A percentile compares a stretch with the other conserved stretches of the same genome.
Conservation (phyloP, 225 moss, liverwort and hornwort species). For the Marchantia paleacea region DNA sequence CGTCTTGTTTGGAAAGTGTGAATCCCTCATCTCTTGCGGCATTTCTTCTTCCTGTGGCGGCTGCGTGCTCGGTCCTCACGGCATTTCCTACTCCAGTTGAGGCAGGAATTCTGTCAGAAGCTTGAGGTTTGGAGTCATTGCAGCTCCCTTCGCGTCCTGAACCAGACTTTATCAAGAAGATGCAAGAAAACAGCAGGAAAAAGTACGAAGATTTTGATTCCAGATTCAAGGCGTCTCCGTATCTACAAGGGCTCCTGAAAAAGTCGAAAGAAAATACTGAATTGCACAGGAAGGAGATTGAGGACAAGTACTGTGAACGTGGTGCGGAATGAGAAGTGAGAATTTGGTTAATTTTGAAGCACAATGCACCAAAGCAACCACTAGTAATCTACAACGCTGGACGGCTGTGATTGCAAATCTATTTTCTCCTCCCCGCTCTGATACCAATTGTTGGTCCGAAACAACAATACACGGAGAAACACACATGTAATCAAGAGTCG, state of each 20-base stretch:
- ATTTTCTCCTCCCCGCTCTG: too few species aligned
- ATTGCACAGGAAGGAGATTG: constrained; percentile 90
- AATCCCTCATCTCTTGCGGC: constrained; percentile 25
- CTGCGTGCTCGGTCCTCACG: constrained; percentile 40
- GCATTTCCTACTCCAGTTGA: constrained; percentile 45
- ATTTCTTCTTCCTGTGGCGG: constrained; percentile 41
- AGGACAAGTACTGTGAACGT: constrained; percentile 92
- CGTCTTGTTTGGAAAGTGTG: neutral
- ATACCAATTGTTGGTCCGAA: too few species aligned
- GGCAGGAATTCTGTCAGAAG: constrained; percentile 76
- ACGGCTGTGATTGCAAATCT: too few species aligned
- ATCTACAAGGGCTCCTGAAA: constrained; percentile 68
- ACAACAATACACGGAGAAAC: too few species aligned
- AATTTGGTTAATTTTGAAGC: too few species aligned
- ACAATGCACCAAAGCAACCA: too few species aligned
- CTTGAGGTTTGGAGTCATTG: constrained; percentile 65
- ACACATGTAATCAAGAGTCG: too few species aligned
- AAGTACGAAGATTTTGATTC: constrained; percentile 79
- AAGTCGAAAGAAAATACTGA: constrained; percentile 83
- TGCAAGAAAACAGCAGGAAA: constrained; percentile 66
- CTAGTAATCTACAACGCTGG: too few species aligned
- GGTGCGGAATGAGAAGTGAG: constrained; percentile 99
- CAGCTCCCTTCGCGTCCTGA: constrained; percentile 62
- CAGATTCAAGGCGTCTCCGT: constrained; percentile 76
- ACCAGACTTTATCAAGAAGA: constrained; percentile 52